These are phyloP conservation scores for Rhizopogon rudus DNA, from an alignment of 768 basidiomycete species.

Conservation along the genomic window DNA sequence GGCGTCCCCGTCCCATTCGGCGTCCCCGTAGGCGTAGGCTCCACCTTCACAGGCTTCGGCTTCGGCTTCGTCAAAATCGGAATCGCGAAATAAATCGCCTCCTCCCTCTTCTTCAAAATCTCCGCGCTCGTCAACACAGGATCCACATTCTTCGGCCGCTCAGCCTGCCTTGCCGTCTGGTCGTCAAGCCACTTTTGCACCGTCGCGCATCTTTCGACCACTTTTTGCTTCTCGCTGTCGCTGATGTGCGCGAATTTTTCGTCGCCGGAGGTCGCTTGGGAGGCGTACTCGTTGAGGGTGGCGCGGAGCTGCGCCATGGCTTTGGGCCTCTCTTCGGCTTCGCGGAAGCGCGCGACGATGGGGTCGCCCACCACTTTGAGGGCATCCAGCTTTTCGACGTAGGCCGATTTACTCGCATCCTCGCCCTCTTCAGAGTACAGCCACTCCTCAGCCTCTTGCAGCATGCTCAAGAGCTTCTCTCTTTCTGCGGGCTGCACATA, in stretches of 20 bases:
- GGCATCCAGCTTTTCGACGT: constrained; percentile 74
- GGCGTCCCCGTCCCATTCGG: constrained; percentile 64
- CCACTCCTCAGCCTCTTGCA: constrained; percentile 90
- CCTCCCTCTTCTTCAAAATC: constrained; percentile 88
- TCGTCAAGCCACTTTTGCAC: constrained; percentile 96
- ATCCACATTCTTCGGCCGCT: constrained; percentile 85
- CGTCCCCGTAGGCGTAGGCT: constrained; percentile 28
- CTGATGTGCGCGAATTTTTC: constrained; percentile 90
- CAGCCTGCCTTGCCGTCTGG: constrained; percentile 79
- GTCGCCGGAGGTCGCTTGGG: constrained; percentile 76
- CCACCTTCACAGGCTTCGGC: constrained; percentile 73
- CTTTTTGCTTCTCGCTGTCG: constrained; percentile 77
- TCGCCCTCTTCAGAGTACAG: constrained; percentile 95
- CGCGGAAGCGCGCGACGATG: constrained; percentile 76
- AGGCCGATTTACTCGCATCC: constrained; percentile 94
- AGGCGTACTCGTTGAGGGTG: constrained; percentile 80
- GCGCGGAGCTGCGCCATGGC: constrained; percentile 78
- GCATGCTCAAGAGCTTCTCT: constrained; percentile 60
- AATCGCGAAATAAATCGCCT: constrained; percentile 82
- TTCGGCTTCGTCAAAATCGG: constrained; percentile 91
- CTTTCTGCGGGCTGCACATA: constrained; percentile 79
- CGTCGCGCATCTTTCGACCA: constrained; percentile 88
- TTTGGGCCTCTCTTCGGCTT: constrained; percentile 74
- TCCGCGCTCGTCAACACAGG: constrained; percentile 78
- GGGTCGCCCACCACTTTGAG: constrained; percentile 88